Conservation (phyloP, 257 asterid species). For the Leonotis leonurus region DNA sequence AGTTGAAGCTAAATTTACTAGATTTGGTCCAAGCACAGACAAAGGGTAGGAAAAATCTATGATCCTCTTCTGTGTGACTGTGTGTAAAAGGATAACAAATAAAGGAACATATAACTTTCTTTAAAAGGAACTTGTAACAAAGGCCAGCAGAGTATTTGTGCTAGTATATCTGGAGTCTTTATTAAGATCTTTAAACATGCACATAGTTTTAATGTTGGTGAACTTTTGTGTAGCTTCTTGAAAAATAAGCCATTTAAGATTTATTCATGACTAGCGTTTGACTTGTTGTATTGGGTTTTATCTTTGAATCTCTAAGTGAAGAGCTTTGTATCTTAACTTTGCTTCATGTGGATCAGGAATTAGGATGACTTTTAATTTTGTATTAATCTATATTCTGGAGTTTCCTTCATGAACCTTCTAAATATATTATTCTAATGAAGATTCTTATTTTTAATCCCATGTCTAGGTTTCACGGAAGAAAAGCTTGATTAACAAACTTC, state of each 20-base stretch:
- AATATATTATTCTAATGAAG: constrained; percentile 1
- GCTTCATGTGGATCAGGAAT: constrained; percentile 10
- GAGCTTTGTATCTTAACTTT: background rate
- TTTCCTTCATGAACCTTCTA: constrained; percentile 13
- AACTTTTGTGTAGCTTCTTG: background rate
- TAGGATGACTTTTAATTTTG: constrained; percentile 12
- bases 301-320: constrained; percentile 3
- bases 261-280: too few relatives aligned
- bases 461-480: constrained; percentile 62
- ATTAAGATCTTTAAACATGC: background rate
- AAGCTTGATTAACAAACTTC: constrained; percentile 45
- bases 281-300: too few relatives aligned
- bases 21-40: background rate
- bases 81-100: background rate
- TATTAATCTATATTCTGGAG: constrained; percentile 3
- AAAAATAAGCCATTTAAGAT: too few relatives aligned
- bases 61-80: background rate
- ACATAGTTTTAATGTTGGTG: background rate
- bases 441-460: constrained; percentile 18
- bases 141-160: background rate
- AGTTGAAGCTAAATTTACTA: background rate
- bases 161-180: constrained; percentile 4
- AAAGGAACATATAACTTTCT: background rate
- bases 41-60: background rate
- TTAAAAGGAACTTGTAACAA: background rate